Percentiles rank a stretch among this genome's conserved stretches.
phyloP scores from a whole-genome alignment of 306 rosid species.

The Prunus dulcis region DNA sequence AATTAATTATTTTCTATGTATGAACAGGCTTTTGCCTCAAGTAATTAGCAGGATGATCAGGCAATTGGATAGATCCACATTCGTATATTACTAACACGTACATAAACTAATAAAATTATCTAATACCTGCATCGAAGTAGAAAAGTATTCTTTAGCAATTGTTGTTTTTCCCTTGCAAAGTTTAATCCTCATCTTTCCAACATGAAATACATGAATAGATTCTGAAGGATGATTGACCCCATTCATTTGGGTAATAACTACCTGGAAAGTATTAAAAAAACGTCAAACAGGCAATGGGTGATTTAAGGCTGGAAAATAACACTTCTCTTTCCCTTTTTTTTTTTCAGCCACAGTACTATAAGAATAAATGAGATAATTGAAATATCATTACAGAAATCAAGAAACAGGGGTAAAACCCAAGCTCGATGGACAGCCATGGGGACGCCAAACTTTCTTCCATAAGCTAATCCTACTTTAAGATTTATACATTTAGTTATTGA shows the following conservation, averaged over 20 bases:
- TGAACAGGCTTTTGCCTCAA: background rate
- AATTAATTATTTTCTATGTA: background rate
- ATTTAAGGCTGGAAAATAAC: background rate
- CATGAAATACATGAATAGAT: slow-evolving; percentile 75
- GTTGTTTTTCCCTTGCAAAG: slow-evolving; percentile 67
- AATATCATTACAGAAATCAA: background rate
- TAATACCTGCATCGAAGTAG: slow-evolving; percentile 82
- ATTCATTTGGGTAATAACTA: slow-evolving; percentile 75
- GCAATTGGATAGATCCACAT: background rate
- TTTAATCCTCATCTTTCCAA: slow-evolving; percentile 93
- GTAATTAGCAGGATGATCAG: background rate
- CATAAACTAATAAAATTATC: background rate
- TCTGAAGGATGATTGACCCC: slow-evolving; percentile 55
- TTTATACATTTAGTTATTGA: background rate
- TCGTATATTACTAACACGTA: background rate
- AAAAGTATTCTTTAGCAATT: slow-evolving; percentile 75
- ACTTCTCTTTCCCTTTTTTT: background rate
- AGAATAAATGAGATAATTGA: background rate
- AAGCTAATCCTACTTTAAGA: background rate
- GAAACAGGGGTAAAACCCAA: background rate
- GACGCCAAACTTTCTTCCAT: background rate
- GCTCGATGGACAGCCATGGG: background rate
- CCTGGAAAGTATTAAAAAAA: slow-evolving; percentile 47
- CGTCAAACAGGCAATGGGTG: background rate
- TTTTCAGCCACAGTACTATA: background rate